phyloP scores from a whole-genome alignment of 768 basidiomycete species.

The Cystofilobasidium macerans region DNA sequence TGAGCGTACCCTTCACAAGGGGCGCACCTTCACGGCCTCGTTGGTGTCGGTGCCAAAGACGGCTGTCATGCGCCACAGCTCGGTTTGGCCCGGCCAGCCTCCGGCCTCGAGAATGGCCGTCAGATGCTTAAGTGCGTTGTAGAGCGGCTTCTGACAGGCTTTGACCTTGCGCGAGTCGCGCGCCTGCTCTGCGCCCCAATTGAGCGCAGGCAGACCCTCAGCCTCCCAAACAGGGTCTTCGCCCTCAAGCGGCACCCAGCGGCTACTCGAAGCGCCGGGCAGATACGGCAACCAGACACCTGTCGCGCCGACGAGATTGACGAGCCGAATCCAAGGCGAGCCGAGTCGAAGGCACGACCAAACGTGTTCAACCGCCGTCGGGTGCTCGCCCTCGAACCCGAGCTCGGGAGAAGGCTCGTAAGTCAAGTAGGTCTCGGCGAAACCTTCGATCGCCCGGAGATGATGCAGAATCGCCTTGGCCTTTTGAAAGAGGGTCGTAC shows the following conservation, averaged over 20 bases:
- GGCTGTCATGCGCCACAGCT: constrained; percentile 76
- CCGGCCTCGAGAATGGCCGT: constrained; percentile 60
- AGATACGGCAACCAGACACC: constrained; percentile 29
- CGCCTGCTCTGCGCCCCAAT: constrained; percentile 26
- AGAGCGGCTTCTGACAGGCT: constrained; percentile 74
- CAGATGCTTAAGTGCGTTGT: constrained; percentile 56
- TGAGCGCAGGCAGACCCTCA: constrained; percentile 20
- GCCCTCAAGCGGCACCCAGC: constrained; percentile 12
- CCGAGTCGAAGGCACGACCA: constrained; percentile 92
- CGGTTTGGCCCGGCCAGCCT: constrained; percentile 55
- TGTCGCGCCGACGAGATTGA: constrained; percentile 51
- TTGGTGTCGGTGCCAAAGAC: constrained; percentile 79
- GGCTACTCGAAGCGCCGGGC: constrained; percentile 14
- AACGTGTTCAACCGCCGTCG: constrained; percentile 82
- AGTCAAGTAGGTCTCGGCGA: constrained; percentile 41
- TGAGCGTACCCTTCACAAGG: not conserved
- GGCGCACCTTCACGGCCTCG: constrained; percentile 62
- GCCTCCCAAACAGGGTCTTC: constrained; percentile 17
- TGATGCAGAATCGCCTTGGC: constrained; percentile 65
- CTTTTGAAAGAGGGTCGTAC: constrained; percentile 80
- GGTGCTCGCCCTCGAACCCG: constrained; percentile 31
- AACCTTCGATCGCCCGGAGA: constrained; percentile 66
- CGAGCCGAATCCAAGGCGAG: constrained; percentile 86
- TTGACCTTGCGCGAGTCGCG: constrained; percentile 38
- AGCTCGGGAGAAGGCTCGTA: constrained; percentile 29